phyloP scores from a whole-genome alignment of 306 rosid genomes.

The Hylodesmum podocarpum region DNA sequence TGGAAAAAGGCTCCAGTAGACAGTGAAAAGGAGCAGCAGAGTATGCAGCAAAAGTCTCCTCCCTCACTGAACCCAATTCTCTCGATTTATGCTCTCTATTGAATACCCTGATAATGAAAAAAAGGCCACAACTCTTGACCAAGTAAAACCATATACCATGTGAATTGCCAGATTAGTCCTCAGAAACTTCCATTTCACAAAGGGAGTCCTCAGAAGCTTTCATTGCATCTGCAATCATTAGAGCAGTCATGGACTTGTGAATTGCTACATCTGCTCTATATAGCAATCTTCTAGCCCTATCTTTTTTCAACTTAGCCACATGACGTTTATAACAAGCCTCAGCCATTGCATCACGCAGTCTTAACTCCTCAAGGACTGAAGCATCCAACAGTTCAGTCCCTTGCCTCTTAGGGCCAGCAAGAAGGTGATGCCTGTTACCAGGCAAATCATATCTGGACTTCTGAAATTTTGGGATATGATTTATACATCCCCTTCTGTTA shows the following conservation, averaged over 20 bases:
- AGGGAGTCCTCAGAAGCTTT: conserved; percentile 49
- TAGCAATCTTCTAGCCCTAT: conserved; percentile 56
- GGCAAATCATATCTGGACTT: conserved; percentile 56
- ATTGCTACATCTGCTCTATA: conserved; percentile 72
- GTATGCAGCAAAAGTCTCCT: conserved; percentile 26
- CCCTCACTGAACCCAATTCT: conserved; percentile 32
- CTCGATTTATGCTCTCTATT: conserved; percentile 3
- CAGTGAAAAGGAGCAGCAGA: conserved; percentile 31
- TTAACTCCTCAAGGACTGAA: conserved; percentile 56
- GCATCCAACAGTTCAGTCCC: conserved; percentile 50
- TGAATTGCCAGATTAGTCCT: too few species aligned
- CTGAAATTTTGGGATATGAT: conserved; percentile 38
- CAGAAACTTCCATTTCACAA: conserved; percentile 41
- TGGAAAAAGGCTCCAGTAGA: conserved; percentile 22
- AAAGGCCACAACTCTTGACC: conserved; percentile 36
- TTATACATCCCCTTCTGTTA: conserved; percentile 47
- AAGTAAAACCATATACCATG: conserved; percentile 38
- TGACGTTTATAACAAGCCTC: conserved; percentile 71
- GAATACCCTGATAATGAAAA: conserved; percentile 22
- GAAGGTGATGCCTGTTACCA: conserved; percentile 39
- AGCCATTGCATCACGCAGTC: conserved; percentile 55
- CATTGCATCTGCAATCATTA: conserved; percentile 79
- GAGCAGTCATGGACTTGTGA: conserved; percentile 78
- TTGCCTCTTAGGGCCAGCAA: conserved; percentile 46
- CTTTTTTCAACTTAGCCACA: conserved; percentile 67